Evolutionary conservation across 257 asterid species (phyloP).

Genomic region (Lycium ferocissimum): DNA sequence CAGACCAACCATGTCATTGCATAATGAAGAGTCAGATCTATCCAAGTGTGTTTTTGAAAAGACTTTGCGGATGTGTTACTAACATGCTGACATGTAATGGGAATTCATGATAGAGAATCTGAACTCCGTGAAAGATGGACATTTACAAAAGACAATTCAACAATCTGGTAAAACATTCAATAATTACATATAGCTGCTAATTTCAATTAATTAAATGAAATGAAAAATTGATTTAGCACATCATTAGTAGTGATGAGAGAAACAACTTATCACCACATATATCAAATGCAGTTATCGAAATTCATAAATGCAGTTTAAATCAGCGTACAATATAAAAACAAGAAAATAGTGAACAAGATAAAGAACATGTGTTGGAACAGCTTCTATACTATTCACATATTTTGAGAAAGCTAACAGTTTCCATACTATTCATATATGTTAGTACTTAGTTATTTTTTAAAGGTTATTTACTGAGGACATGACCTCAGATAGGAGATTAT

Average conservation of each 20-base stretch:
- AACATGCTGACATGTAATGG: not conserved
- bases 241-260: slow-evolving; percentile 21
- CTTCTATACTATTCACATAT: slow-evolving; percentile 12
- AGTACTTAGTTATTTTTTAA: slow-evolving; percentile 27
- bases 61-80: not conserved
- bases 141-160: not conserved
- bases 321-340: not conserved
- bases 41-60: not conserved
- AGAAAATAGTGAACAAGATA: not conserved
- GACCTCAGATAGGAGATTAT: no score
- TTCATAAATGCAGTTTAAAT: not conserved
- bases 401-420: slow-evolving; percentile 17
- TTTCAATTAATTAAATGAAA: not conserved
- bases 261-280: not conserved
- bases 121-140: not conserved
- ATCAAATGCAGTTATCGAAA: not conserved
- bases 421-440: not conserved
- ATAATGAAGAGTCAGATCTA: not conserved
- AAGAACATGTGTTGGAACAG: not conserved
- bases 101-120: not conserved
- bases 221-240: not conserved
- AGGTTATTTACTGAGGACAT: not conserved
- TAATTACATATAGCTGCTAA: slow-evolving; percentile 3
- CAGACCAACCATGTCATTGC: not conserved
- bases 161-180: not conserved